Percentiles rank a stretch among this genome's conserved stretches.
These are phyloP conservation scores for Neurospora sp. DNA, from an alignment of 495 filamentous ascomycete species.

Conservation along the genomic window DNA sequence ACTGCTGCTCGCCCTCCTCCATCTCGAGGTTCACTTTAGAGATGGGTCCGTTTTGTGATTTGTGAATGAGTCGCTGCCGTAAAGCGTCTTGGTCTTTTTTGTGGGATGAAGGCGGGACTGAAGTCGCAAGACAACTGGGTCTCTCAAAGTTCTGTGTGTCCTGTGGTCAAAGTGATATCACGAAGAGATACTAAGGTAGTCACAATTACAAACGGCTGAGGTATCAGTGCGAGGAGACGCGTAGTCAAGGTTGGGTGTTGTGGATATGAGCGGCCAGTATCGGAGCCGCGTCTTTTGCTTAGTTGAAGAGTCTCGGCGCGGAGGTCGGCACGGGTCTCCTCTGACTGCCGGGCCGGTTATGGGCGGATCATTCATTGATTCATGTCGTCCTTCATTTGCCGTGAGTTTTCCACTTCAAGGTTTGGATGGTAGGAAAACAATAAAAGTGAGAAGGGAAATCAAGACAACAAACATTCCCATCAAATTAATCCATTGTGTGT, in stretches of 20 bases:
- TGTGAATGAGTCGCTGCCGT: neutral
- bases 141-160: neutral
- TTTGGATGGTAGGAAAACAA: neutral
- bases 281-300: neutral
- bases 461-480: neutral
- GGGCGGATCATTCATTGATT: neutral
- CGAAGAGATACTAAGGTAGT: neutral
- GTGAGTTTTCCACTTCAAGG: neutral
- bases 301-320: neutral
- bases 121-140: neutral
- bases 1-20: constrained; percentile 27
- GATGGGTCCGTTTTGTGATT: neutral
- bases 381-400: neutral
- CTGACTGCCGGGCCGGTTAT: neutral
- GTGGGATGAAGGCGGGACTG: neutral
- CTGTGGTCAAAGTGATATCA: neutral
- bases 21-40: constrained; percentile 1
- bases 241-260: neutral
- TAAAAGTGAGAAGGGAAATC: neutral
- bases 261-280: neutral
- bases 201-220: neutral
- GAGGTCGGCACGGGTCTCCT: neutral
- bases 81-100: neutral
- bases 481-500: neutral
- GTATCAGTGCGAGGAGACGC: neutral